Percentiles rank a stretch among this genome's conserved stretches.
These are phyloP conservation scores for Cryptosporidium xiaoi DNA, from an alignment of 169 alveolate genomes.

Conservation along the genomic window DNA sequence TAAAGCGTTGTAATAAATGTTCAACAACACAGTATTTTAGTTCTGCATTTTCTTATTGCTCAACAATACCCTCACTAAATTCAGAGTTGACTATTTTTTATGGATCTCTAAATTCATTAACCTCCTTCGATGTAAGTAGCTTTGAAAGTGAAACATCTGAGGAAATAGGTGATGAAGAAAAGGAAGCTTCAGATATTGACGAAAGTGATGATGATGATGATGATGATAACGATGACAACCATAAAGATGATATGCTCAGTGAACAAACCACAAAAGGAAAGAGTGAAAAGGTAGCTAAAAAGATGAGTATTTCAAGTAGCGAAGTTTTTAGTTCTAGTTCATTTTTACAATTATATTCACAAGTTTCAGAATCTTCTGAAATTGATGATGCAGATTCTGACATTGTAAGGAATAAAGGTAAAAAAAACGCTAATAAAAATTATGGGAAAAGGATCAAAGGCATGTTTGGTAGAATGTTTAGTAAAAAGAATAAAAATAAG, in stretches of 20 bases:
- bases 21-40: neutral
- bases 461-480: too few species aligned
- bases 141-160: neutral
- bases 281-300: neutral
- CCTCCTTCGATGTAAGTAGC: neutral
- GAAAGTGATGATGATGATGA: slow-evolving; percentile 17
- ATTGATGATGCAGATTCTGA: neutral
- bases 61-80: neutral
- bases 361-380: slow-evolving; percentile 12
- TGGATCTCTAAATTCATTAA: slow-evolving; percentile 6
- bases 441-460: too few species aligned
- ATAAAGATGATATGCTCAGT: neutral
- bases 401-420: neutral
- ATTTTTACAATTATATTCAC: slow-evolving; percentile 42
- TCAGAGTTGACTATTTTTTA: slow-evolving; percentile 31
- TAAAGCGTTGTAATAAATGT: slow-evolving; percentile 38
- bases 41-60: slow-evolving; percentile 17
- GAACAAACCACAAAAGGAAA: too few species aligned
- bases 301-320: neutral
- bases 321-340: slow-evolving; percentile 11
- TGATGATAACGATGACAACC: neutral
- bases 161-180: slow-evolving; percentile 3
- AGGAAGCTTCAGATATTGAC: neutral
- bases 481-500: neutral
- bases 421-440: neutral